Evolutionary conservation across 2,329 filamentous ascomycete species (phyloP).

Genomic region (Cucurbitaria berberidis): DNA sequence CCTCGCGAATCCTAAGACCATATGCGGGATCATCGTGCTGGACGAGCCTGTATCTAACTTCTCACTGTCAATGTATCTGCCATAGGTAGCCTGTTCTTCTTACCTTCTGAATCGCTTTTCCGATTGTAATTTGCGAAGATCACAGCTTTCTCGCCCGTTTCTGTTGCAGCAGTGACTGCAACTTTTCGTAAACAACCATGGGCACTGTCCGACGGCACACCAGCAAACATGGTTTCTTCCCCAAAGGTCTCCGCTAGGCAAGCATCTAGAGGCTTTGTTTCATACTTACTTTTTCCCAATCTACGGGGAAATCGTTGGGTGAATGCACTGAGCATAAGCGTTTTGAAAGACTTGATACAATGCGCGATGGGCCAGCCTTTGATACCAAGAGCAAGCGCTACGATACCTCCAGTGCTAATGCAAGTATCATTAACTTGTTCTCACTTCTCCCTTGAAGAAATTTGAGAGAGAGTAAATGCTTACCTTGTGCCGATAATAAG

Average conservation of each 20-base stretch:
- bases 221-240: constrained; percentile 35
- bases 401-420: constrained; percentile 53
- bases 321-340: too few relatives aligned
- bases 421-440: too few relatives aligned
- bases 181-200: not conserved
- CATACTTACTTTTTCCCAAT: too few relatives aligned
- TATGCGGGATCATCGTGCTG: not conserved
- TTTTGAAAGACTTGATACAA: too few relatives aligned
- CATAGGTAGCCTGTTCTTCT: too few relatives aligned
- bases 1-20: constrained; percentile 6
- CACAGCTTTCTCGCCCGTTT: constrained; percentile 47
- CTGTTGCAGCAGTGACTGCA: constrained; percentile 49
- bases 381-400: constrained; percentile 52
- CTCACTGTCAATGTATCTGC: too few relatives aligned
- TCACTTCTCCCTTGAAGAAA: too few relatives aligned
- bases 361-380: constrained; percentile 49
- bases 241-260: constrained; percentile 38
- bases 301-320: too few relatives aligned
- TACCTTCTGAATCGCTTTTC: constrained; percentile 24
- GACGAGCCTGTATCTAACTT: not conserved
- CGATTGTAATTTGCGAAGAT: constrained; percentile 56
- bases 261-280: constrained; percentile 47
- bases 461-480: not conserved
- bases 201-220: constrained; percentile 31
- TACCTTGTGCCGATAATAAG: constrained; percentile 48